These are phyloP conservation scores for Musa schizocarpa DNA, from an alignment of 176 grass and related monocot genomes.

Conservation along the genomic window DNA sequence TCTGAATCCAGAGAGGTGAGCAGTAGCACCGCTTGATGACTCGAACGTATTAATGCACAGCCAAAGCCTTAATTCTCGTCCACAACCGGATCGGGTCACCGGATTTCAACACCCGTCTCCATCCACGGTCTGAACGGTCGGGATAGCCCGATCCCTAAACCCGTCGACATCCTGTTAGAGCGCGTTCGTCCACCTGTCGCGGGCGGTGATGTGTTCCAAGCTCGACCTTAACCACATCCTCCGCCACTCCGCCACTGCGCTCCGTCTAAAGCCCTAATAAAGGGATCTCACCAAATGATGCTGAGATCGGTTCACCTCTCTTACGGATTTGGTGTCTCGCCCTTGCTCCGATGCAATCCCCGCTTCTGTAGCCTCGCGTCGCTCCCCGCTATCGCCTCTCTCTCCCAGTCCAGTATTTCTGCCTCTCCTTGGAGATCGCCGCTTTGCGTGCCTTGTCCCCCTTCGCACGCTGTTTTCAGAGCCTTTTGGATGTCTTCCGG, in stretches of 20 bases:
- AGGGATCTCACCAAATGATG: background rate
- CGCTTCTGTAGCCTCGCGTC: background rate
- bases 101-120: too few species aligned
- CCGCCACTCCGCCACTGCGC: background rate
- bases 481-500: slow-evolving; percentile 32
- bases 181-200: background rate
- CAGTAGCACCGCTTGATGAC: too few species aligned
- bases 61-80: too few species aligned
- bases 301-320: slow-evolving; percentile 3
- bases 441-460: background rate
- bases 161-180: too few species aligned
- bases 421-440: background rate
- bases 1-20: too few species aligned
- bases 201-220: slow-evolving; percentile 4
- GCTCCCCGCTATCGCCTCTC: background rate
- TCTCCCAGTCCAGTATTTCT: background rate
- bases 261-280: background rate
- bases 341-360: background rate
- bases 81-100: too few species aligned
- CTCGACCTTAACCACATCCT: background rate
- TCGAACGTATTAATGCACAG: too few species aligned
- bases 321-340: background rate
- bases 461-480: slow-evolving; percentile 1
- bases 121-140: too few species aligned
- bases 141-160: too few species aligned